Evolutionary conservation across 129 eudicot species (phyloP).

Genomic region (Calendula officinalis): DNA sequence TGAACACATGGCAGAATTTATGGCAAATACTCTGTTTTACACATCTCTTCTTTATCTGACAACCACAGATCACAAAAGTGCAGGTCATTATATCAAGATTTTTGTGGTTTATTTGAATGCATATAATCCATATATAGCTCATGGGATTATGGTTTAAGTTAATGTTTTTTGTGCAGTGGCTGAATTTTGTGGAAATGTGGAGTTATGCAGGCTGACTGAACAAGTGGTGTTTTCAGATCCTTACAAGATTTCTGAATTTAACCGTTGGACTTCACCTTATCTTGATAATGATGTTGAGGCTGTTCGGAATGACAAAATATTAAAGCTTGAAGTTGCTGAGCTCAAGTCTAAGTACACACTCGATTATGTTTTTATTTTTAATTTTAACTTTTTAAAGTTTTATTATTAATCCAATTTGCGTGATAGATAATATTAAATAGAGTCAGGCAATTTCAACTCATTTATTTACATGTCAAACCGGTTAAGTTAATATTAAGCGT

Average conservation of each 20-base stretch:
- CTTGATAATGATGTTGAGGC: conserved; percentile 89
- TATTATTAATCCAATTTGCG: conserved; percentile 2
- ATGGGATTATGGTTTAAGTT: conserved; percentile 23
- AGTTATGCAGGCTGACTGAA: conserved; percentile 88
- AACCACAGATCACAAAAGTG: conserved; percentile 82
- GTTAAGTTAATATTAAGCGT: no score
- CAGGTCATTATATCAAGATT: conserved; percentile 38
- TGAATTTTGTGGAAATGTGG: conserved; percentile 88
- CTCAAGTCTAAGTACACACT: conserved; percentile 73
- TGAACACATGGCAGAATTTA: conserved; percentile 81
- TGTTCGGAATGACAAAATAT: conserved; percentile 66
- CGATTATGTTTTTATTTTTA: background rate
- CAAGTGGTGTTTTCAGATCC: conserved; percentile 98
- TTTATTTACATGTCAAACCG: no score
- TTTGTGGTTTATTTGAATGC: conserved; percentile 5
- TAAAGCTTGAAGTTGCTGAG: conserved; percentile 91
- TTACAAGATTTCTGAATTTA: conserved; percentile 69
- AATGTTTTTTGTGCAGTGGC: conserved; percentile 61
- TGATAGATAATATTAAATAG: conserved; percentile 8
- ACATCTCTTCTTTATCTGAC: conserved; percentile 88
- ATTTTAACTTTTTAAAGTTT: background rate
- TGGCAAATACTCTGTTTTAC: conserved; percentile 77
- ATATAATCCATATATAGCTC: no score
- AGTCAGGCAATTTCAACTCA: no score
- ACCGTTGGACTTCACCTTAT: conserved; percentile 92